Percentiles rank a stretch among this genome's conserved stretches.
Evolutionary conservation across 2,329 filamentous ascomycete species (phyloP).

Genomic region (Arthroderma uncinatum): DNA sequence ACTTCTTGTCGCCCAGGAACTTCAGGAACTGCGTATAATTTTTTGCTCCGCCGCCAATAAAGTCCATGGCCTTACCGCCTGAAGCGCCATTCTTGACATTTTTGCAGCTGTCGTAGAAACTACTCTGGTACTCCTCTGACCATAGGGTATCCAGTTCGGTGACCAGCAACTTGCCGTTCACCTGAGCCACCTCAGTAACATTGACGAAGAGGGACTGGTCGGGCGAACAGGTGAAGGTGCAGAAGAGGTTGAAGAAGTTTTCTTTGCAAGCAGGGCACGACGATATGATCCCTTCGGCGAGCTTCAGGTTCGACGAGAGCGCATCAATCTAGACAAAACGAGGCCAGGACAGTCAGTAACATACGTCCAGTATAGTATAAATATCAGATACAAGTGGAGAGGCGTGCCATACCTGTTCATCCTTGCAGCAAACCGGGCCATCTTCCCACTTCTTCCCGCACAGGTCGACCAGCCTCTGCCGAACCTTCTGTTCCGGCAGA

Average conservation of each 20-base stretch:
- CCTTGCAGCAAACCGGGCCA: slow-evolving; percentile 72
- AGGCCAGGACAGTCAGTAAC: not conserved
- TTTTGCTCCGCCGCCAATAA: slow-evolving; percentile 90
- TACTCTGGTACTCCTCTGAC: slow-evolving; percentile 68
- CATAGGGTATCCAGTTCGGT: slow-evolving; percentile 85
- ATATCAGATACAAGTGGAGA: slow-evolving; percentile 24
- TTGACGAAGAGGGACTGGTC: slow-evolving; percentile 95
- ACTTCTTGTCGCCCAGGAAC: slow-evolving; percentile 86
- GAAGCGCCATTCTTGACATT: slow-evolving; percentile 96
- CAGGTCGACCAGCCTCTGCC: slow-evolving; percentile 67
- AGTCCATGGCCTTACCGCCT: slow-evolving; percentile 84
- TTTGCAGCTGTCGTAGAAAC: slow-evolving; percentile 95
- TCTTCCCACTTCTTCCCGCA: slow-evolving; percentile 81
- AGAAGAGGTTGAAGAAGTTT: slow-evolving; percentile 98
- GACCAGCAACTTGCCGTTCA: slow-evolving; percentile 52
- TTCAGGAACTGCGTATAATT: slow-evolving; percentile 79
- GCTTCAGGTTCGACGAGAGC: slow-evolving; percentile 72
- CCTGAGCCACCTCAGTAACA: slow-evolving; percentile 60
- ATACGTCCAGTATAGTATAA: not conserved
- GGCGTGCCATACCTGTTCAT: slow-evolving; percentile 51
- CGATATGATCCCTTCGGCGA: slow-evolving; percentile 77
- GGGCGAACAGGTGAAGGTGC: slow-evolving; percentile 94
- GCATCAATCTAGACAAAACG: slow-evolving; percentile 51
- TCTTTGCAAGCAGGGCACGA: slow-evolving; percentile 94
- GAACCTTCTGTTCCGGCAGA: slow-evolving; percentile 58